Evolutionary conservation across 1,139 yeast genomes (phyloP).

Genomic region (Candida gigantensis): DNA sequence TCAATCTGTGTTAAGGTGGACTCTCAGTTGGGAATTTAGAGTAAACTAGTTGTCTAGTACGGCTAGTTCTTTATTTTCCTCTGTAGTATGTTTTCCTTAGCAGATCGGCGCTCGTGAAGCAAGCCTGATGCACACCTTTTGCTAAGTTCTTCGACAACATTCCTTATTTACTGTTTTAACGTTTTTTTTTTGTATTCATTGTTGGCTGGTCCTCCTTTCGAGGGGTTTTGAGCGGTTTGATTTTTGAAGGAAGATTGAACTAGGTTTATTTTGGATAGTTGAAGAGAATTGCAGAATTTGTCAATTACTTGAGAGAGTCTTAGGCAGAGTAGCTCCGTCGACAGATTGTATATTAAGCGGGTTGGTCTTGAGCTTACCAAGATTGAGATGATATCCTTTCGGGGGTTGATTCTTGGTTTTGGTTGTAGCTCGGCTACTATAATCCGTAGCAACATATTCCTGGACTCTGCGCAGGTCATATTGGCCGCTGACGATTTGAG

Average conservation of each 20-base stretch:
- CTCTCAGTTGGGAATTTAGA: conserved; percentile 31
- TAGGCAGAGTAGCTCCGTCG: conserved; percentile 86
- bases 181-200: conserved; percentile 14
- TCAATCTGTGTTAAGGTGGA: conserved; percentile 55
- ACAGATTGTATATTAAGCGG: conserved; percentile 70
- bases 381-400: conserved; percentile 10
- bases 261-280: conserved; percentile 26
- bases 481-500: conserved; percentile 83
- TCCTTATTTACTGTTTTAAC: conserved; percentile 26
- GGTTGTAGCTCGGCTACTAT: conserved; percentile 58
- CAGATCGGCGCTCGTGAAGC: conserved; percentile 76
- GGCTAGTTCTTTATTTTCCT: conserved; percentile 29
- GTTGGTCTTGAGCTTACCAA: conserved; percentile 68
- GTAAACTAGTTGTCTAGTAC: conserved; percentile 14
- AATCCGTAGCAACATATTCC: conserved; percentile 82
- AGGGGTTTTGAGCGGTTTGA: conserved; percentile 55
- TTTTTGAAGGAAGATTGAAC: conserved; percentile 13
- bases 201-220: conserved; percentile 46
- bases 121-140: conserved; percentile 33
- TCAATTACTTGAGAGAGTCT: conserved; percentile 30
- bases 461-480: conserved; percentile 83
- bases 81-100: conserved; percentile 44
- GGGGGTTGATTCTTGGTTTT: conserved; percentile 5
- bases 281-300: conserved; percentile 13
- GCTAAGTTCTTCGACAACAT: conserved; percentile 11